phyloP scores from a whole-genome alignment of 345 rosid genomes.

The Murraya koenigii region DNA sequence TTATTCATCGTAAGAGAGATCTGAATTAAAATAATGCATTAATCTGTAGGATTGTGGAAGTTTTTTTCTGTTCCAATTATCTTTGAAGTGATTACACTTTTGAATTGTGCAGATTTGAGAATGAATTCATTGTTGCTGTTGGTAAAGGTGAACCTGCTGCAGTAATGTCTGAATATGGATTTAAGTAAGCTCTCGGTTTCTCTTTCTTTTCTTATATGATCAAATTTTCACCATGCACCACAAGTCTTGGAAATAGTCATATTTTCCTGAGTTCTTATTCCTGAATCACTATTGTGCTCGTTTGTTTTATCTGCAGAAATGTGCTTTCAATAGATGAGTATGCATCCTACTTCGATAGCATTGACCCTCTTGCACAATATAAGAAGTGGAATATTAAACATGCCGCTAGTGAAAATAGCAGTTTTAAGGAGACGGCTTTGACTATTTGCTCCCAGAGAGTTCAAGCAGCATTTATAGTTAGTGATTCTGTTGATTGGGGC shows the following conservation, averaged over 20 bases:
- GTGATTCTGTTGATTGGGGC: slow-evolving; percentile 95
- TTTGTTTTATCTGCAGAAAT: slow-evolving; percentile 49
- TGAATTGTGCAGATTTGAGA: slow-evolving; percentile 50
- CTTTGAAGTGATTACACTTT: not conserved
- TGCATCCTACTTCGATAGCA: slow-evolving; percentile 63
- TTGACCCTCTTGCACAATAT: slow-evolving; percentile 76
- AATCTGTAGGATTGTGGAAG: not conserved
- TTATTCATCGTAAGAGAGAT: not conserved
- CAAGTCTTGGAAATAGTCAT: not conserved
- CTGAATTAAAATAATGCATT: not conserved
- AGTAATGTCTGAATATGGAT: slow-evolving; percentile 85
- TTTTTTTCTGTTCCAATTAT: not conserved
- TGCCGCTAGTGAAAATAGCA: slow-evolving; percentile 21
- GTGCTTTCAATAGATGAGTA: slow-evolving; percentile 85
- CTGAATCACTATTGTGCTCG: slow-evolving; percentile 7
- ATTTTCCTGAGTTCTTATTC: not conserved
- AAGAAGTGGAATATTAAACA: slow-evolving; percentile 53
- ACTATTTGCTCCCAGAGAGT: slow-evolving; percentile 51
- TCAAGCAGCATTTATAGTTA: slow-evolving; percentile 80
- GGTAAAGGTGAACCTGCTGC: slow-evolving; percentile 94
- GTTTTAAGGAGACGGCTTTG: slow-evolving; percentile 12
- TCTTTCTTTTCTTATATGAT: slow-evolving; percentile 9
- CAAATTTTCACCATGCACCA: slow-evolving; percentile 2
- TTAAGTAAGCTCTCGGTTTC: slow-evolving; percentile 43
- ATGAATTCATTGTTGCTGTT: slow-evolving; percentile 70